Conservation (phyloP, 805 yeast species). For the Starmerella floris region DNA sequence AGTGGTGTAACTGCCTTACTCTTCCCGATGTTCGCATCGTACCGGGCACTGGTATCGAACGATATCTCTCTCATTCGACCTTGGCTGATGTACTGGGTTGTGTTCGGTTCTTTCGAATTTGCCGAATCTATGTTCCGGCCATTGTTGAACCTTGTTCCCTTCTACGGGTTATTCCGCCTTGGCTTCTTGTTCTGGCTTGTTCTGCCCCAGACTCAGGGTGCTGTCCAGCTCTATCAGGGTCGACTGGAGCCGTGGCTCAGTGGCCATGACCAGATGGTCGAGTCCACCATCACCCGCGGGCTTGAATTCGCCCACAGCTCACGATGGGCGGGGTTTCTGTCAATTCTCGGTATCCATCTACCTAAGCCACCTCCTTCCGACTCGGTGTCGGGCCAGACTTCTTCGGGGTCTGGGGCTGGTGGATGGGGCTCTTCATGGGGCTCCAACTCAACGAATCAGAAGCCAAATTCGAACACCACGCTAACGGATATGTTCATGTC, state of each 20-base stretch:
- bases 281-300: conserved; percentile 20
- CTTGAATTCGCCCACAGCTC: conserved; percentile 9
- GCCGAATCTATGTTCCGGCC: conserved; percentile 34
- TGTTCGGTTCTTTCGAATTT: conserved; percentile 34
- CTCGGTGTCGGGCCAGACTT: background rate
- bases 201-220: conserved; percentile 38
- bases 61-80: conserved; percentile 30
- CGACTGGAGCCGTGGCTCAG: conserved; percentile 32
- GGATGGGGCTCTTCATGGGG: background rate
- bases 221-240: conserved; percentile 30
- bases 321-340: conserved; percentile 5
- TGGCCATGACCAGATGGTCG: conserved; percentile 29
- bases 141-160: conserved; percentile 41
- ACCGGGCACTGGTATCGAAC: conserved; percentile 39
- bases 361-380: conserved; percentile 11
- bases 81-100: conserved; percentile 57
- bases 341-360: conserved; percentile 16
- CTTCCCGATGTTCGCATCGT: conserved; percentile 51
- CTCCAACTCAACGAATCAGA: background rate
- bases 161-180: conserved; percentile 38
- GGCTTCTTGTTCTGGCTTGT: conserved; percentile 49
- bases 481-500: conserved; percentile 20
- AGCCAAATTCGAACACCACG: background rate
- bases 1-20: conserved; percentile 25
- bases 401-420: background rate